Evolutionary conservation across 2,329 filamentous ascomycete genomes (phyloP), one percentile per base, ranked within the genome.

Genomic region (Pseudophaeomoniella oleicola): DNA sequence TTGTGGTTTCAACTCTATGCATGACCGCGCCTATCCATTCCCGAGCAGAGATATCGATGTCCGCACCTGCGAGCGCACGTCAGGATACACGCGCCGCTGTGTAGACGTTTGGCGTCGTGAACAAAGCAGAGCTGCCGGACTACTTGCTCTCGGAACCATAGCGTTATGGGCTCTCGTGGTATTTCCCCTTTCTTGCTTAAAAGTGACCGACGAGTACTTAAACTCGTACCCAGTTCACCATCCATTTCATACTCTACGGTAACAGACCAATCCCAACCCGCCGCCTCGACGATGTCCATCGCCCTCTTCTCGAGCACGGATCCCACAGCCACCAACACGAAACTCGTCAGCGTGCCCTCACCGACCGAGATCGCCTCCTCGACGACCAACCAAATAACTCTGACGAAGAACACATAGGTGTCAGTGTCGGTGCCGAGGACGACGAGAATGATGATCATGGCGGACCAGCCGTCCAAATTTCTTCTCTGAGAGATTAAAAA

Each of bases 1-100:
- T 35, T 59, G 56, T 30, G 56, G 56, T 2, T 42, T 55, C 5
- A 45, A 54, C 19, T 58, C 55, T 30, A 45, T 50, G n/a, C 53
- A 45, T 38, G 56, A 59, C 35, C 44, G 53, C 12, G 53, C 56
- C 2, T 59, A 56, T 56, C 56, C 56, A 2, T 59, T 59, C 40
- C 57, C 56, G 31, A 50, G 54, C 19, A 38, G 36, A 0, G 39
- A 36, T 5, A 45, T 57, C 16, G 49, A 45, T 2, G 53, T 53
- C 16, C 39, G 48, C 32, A 50, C 53, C 1, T 59, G 56, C 41
- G 51, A 55, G 27, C 13, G 39, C 14, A 51, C 51, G 33, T 36
- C 52, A 1, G 53, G 53, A 10, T 59, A 57, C 41, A 36, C 29
- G 10, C 43, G 41, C 16, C 50, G 51, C 18, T 59, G 56, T 39